Evolutionary conservation across 106 monocot species (phyloP), one percentile per base, ranked within the genome.

Genomic region (Acorus calamus): DNA sequence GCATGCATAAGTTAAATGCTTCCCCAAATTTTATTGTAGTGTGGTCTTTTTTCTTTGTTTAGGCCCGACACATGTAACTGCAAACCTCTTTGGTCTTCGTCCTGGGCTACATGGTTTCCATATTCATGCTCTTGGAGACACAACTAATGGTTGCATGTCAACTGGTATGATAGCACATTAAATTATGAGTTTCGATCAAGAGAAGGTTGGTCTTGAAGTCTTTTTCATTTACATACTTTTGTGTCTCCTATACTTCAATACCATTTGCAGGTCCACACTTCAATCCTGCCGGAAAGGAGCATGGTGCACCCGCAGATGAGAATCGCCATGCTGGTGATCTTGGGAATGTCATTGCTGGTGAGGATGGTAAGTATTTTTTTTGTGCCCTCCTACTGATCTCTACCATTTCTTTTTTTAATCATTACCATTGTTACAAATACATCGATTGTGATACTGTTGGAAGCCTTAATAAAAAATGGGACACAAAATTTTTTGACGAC

Each of bases 311-410:
- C 12, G 65, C 68, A 4, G 92, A 92, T 73, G 87, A 82, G 47
- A 56, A 14, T 59, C 87, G 92, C 47, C 92, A 92, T 82, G 87
- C 80, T 63, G 92, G 92, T 62, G 92, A 92, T 75, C 87, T 92
- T 63, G 92, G 92, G 56, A 92, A 92, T 61, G 65, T 92, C 12
- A 76, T 56, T 8, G 92, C 50, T 54, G 65, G 65, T 2, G 82
- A 84, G 7, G 92, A 92, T 84, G 92, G 92, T 92, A 81, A 6
- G 8, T 58, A 66, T 67, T 2, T 66, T 11, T 71, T 4, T 72
- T 5, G 47, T 41, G 10, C 3, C 54, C 14, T 42, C 51, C 9
- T 42, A 46, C 49, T 47, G 3, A 42, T 11, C 3, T 6, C 46
- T 41, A 5, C 42, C 2, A 44, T 14, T 14, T 1, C 43, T 69